Conservation (phyloP, 176 grass and related monocot genomes). For the Oryza coarctata region DNA sequence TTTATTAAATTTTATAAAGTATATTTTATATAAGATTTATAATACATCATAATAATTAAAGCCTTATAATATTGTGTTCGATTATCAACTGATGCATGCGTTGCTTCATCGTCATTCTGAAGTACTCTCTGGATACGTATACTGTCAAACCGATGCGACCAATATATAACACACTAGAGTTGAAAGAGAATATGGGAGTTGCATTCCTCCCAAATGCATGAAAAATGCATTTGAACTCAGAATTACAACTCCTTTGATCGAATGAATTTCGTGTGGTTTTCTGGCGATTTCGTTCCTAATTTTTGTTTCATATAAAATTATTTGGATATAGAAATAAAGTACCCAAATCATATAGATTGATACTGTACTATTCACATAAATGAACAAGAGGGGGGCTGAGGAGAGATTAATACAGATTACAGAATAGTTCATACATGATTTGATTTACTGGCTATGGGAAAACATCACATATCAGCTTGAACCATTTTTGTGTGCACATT, state of each 20-base stretch:
- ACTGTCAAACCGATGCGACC: not conserved
- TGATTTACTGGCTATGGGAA: not conserved
- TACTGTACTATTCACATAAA: not conserved
- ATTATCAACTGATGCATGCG: not conserved
- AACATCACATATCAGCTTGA: not conserved
- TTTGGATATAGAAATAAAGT: not conserved
- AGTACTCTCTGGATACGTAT: not conserved
- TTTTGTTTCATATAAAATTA: not conserved
- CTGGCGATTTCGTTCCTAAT: not conserved
- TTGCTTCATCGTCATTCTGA: not conserved
- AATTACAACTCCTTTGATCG: not conserved
- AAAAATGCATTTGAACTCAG: not conserved
- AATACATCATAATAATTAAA: too few species aligned
- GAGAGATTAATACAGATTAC: not conserved
- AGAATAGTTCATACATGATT: not conserved
- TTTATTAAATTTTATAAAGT: too few species aligned
- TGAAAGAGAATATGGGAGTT: not conserved
- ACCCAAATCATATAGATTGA: not conserved
- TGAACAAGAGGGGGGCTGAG: not conserved
- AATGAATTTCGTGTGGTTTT: not conserved
- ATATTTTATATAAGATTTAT: too few species aligned
- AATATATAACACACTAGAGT: not conserved
- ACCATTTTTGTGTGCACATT: not conserved
- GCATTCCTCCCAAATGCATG: not conserved
- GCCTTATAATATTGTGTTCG: too few species aligned